phyloP scores from a whole-genome alignment of 306 rosid species.

The Vigna trinervia region DNA sequence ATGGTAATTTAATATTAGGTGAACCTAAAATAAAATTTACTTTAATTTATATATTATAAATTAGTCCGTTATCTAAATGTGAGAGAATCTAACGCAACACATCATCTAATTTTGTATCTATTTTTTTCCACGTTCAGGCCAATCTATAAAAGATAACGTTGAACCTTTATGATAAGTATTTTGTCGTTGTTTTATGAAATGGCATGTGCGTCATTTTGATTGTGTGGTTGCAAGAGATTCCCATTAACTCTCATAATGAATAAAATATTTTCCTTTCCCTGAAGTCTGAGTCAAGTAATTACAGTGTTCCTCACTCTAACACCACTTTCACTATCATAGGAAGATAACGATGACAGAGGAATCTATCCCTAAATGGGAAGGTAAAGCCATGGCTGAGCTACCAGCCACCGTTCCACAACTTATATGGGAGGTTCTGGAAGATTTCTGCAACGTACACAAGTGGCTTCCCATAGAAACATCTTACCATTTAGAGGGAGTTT shows the following conservation, averaged over 20 bases:
- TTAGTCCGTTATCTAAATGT: no score
- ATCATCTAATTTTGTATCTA: not conserved
- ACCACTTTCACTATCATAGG: not conserved
- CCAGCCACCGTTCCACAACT: not conserved
- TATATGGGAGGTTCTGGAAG: conserved; percentile 56
- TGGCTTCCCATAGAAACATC: conserved; percentile 55
- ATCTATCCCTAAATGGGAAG: conserved; percentile 54
- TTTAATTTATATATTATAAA: no score
- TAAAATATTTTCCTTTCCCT: not conserved
- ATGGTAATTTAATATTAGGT: no score
- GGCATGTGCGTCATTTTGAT: not conserved
- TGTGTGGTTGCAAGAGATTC: not conserved
- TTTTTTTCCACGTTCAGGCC: not conserved
- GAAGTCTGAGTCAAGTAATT: not conserved
- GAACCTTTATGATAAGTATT: not conserved
- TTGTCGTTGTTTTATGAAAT: not conserved
- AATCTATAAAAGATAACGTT: no score
- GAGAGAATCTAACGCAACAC: no score
- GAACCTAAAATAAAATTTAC: no score
- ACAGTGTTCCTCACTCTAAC: not conserved
- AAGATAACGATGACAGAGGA: conserved; percentile 34
- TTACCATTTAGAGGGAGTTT: conserved; percentile 49
- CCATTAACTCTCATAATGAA: not conserved
- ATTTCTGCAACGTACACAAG: conserved; percentile 63
- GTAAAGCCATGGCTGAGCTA: conserved; percentile 41